phyloP scores from a whole-genome alignment of 1,284 basidiomycete species.

The Ustilago hordei region DNA sequence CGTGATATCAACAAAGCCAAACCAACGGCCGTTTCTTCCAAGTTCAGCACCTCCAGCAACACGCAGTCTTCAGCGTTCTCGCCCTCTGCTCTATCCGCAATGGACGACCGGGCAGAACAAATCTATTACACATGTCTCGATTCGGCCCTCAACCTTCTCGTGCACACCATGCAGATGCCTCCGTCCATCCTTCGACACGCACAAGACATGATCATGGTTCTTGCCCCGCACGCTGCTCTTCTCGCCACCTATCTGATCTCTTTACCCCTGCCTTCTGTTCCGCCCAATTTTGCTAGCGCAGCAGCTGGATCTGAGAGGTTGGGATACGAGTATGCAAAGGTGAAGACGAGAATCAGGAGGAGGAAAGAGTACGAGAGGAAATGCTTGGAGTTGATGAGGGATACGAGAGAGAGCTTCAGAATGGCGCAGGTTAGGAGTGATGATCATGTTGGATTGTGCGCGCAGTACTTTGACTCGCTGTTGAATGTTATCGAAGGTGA shows the following conservation, averaged over 20 bases:
- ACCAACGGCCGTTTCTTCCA: slow-evolving; percentile 10
- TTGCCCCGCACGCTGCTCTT: slow-evolving; percentile 51
- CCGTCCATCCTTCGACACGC: slow-evolving; percentile 40
- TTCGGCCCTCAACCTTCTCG: slow-evolving; percentile 43
- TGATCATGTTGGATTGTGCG: slow-evolving; percentile 47
- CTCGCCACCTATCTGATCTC: slow-evolving; percentile 53
- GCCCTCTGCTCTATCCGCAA: slow-evolving; percentile 30
- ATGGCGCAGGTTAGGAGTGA: slow-evolving; percentile 32
- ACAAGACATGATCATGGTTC: slow-evolving; percentile 55
- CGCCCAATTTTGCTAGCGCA: slow-evolving; percentile 23
- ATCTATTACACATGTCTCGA: slow-evolving; percentile 54
- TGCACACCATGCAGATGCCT: slow-evolving; percentile 41
- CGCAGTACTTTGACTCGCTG: slow-evolving; percentile 48
- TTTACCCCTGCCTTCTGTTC: slow-evolving; percentile 31
- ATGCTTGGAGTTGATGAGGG: slow-evolving; percentile 45
- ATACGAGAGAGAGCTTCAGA: slow-evolving; percentile 39
- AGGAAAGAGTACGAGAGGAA: slow-evolving; percentile 55
- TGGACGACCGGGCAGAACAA: slow-evolving; percentile 49
- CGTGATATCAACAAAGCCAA: slow-evolving; percentile 51
- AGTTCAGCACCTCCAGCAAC: slow-evolving; percentile 9
- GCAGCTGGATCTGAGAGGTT: slow-evolving; percentile 23
- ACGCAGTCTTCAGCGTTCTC: slow-evolving; percentile 26
- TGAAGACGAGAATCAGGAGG: slow-evolving; percentile 38
- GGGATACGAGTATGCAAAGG: slow-evolving; percentile 35
- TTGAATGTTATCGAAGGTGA: slow-evolving; percentile 50